Base-by-base conservation (phyloP, 1,284 basidiomycete genomes). In the Trametes sp. region DNA sequence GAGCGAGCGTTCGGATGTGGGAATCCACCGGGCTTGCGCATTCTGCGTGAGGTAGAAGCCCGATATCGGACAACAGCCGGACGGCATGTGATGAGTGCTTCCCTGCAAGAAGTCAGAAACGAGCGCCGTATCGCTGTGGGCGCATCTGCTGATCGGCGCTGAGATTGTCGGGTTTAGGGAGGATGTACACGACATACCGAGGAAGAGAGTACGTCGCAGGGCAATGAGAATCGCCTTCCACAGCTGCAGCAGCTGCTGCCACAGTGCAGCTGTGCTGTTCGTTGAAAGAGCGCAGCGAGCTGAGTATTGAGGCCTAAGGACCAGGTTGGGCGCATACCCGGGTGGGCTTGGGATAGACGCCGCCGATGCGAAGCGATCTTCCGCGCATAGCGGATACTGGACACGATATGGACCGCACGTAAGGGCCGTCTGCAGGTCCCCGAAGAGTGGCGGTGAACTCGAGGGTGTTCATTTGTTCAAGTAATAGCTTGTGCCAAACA, bases 21-120 rank as follows among this genome's bases (percentile, higher is more conserved):
- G 45, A 1, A 19, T 48, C 29, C 26, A 6, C 45, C 45, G 45
- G 45, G 28, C 21, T 23, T 45, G 42, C 42, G 42, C 42, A 48
- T 19, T n/a, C n/a, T n/a, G n/a, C n/a, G n/a, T n/a, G n/a, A n/a
- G n/a, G n/a, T n/a, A n/a, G n/a, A n/a, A n/a, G n/a, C n/a, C n/a
- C n/a, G n/a, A n/a, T n/a, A n/a, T n/a, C 26, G 52, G 16, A 42
- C 36, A 5, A 16, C 52, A 38, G 52, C 52, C 38, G 24, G 26
- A 42, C 13, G 10, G 23, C 33, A 19, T n/a, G 14, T 21, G 35
- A 42, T 28, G 36, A 21, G 2, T 28, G 52, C 36, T 54, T 54
- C 52, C 52, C 36, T 54, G 36, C 52, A 28, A 42, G 42, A 16
- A 29, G 38, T 54, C 52, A 42, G n/a, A 28, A 21, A 19, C 14